phyloP scores from a whole-genome alignment of 129 eudicot species.

The Artemisia argyi region DNA sequence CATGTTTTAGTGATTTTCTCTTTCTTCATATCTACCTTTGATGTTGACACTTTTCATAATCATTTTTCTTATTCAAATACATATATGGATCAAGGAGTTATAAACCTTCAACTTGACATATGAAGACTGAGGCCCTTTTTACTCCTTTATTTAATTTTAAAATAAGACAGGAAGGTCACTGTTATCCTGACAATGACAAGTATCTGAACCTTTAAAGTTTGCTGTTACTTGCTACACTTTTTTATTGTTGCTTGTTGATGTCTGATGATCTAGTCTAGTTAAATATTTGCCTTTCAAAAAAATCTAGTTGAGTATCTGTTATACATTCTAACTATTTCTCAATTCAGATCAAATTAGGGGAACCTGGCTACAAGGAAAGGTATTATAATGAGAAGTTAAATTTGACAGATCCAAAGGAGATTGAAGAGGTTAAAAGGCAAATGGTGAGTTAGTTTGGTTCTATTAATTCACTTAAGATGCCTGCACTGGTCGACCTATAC shows the following conservation, averaged over 20 bases:
- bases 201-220: constrained; percentile 3
- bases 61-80: not conserved
- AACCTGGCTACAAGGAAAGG: constrained; percentile 96
- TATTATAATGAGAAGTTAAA: constrained; percentile 87
- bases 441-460: constrained; percentile 48
- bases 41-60: no score
- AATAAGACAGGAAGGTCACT: constrained; percentile 3
- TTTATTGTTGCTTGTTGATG: constrained; percentile 13
- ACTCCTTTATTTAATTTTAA: not conserved
- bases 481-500: no score
- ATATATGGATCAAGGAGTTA: not conserved
- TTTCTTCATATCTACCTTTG: no score
- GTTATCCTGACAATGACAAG: constrained; percentile 2
- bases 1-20: no score
- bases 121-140: not conserved
- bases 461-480: no score
- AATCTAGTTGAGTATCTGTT: constrained; percentile 8
- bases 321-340: not conserved
- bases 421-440: constrained; percentile 63
- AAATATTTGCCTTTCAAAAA: no score
- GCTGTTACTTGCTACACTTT: not conserved
- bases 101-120: not conserved
- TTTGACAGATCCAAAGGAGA: constrained; percentile 55
- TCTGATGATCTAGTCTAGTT: not conserved
- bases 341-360: constrained; percentile 84